These are phyloP conservation scores for Pythium phragmitis DNA, from an alignment of 352 stramenopile genomes.

Conservation along the genomic window DNA sequence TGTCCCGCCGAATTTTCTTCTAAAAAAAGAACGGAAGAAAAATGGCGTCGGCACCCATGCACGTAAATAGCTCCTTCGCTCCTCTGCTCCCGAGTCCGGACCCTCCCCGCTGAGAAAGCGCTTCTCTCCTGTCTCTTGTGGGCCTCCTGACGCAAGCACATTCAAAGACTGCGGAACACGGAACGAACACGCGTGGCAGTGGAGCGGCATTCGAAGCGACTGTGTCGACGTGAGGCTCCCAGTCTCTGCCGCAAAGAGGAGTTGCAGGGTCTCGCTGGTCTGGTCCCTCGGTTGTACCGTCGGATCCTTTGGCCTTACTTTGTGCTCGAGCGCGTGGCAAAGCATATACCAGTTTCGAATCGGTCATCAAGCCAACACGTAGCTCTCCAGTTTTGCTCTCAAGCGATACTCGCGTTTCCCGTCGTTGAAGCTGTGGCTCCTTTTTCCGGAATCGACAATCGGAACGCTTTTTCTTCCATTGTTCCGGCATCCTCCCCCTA, in stretches of 20 bases:
- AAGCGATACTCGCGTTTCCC: not conserved
- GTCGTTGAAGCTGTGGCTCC: conserved; percentile 9
- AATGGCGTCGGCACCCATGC: conserved; percentile 4
- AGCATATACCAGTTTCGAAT: conserved; percentile 10
- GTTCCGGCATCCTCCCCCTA: not conserved
- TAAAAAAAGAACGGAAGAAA: conserved; percentile 30
- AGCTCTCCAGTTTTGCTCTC: not conserved
- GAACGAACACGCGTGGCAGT: conserved; percentile 16
- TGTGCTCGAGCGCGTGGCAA: too few relatives aligned
- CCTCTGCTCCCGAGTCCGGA: not conserved
- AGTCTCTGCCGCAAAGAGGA: too few relatives aligned
- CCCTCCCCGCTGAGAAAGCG: too few relatives aligned
- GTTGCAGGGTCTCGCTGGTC: too few relatives aligned
- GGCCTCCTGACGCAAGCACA: not conserved
- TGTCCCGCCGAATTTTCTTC: conserved; percentile 19
- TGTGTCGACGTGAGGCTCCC: too few relatives aligned
- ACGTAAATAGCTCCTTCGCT: not conserved
- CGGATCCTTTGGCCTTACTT: too few relatives aligned
- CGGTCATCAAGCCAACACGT: not conserved
- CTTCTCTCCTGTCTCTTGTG: not conserved
- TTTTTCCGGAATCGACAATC: conserved; percentile 12
- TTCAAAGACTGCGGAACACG: conserved; percentile 19
- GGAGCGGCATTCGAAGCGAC: not conserved
- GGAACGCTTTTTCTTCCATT: conserved; percentile 17
- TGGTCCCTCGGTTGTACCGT: too few relatives aligned